These are phyloP conservation scores for Curvularia eragrostidis DNA, from an alignment of 2,329 filamentous ascomycete species.

Conservation along the genomic window DNA sequence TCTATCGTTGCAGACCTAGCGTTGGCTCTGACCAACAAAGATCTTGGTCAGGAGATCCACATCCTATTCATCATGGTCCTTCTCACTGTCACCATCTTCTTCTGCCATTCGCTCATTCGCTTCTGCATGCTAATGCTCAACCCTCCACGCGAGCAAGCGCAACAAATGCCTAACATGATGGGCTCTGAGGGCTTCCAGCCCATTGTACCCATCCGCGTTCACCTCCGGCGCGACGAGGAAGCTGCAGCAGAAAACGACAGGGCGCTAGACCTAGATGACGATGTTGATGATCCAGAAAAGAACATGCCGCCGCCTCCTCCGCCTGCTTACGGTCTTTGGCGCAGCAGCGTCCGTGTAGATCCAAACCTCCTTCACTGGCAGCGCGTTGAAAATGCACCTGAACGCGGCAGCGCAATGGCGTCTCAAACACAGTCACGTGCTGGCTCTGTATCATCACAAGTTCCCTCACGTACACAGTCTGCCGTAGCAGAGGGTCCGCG, in stretches of 20 bases:
- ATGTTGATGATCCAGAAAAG: constrained; percentile 28
- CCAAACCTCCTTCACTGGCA: constrained; percentile 84
- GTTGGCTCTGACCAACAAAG: constrained; percentile 70
- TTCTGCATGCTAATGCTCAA: constrained; percentile 71
- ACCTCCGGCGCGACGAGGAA: constrained; percentile 77
- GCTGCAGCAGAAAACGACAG: constrained; percentile 59
- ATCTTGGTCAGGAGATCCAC: constrained; percentile 74
- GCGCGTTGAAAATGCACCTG: constrained; percentile 53
- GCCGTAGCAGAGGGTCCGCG: constrained; percentile 47
- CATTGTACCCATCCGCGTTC: constrained; percentile 75
- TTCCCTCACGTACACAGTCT: background rate
- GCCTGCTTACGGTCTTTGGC: constrained; percentile 85
- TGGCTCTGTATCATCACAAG: constrained; percentile 6
- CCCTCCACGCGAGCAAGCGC: constrained; percentile 40
- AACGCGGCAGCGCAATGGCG: constrained; percentile 12
- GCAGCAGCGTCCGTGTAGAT: constrained; percentile 80
- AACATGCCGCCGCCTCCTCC: constrained; percentile 56
- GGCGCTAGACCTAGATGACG: constrained; percentile 47
- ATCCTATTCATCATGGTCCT: constrained; percentile 81
- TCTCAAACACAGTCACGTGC: constrained; percentile 7
- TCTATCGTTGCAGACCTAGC: constrained; percentile 66
- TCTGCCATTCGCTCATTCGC: constrained; percentile 78
- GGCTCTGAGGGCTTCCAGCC: constrained; percentile 73
- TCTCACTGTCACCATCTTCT: constrained; percentile 75
- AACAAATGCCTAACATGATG: constrained; percentile 56